A percentile compares a stretch with the other conserved stretches of the same genome.
Conservation (phyloP, 2,329 filamentous ascomycete species). For the Myrmaecium sp. region DNA sequence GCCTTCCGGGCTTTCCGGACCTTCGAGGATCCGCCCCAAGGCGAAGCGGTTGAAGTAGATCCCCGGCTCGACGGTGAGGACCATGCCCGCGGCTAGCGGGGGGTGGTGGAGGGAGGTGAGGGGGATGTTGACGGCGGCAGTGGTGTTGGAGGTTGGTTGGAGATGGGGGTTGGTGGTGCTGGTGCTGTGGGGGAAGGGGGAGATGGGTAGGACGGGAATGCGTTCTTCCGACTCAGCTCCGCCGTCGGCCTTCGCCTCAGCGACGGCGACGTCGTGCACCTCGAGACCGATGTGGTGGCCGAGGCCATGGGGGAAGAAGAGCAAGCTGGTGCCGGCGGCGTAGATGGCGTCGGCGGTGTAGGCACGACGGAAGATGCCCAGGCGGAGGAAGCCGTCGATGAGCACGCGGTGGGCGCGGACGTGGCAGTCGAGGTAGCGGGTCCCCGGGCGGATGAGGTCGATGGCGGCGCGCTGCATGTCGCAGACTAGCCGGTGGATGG, state of each 20-base stretch:
- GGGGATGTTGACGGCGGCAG: too few relatives aligned
- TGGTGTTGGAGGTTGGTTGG: too few relatives aligned
- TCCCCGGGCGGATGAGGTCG: slow-evolving; percentile 47
- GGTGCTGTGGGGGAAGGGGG: too few relatives aligned
- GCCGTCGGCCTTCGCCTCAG: too few relatives aligned
- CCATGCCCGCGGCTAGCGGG: slow-evolving; percentile 35
- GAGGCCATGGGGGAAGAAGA: slow-evolving; percentile 82
- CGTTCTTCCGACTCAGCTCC: too few relatives aligned
- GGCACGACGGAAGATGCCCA: slow-evolving; percentile 56
- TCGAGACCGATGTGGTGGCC: slow-evolving; percentile 89
- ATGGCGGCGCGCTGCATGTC: slow-evolving; percentile 70
- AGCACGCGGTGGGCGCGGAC: slow-evolving; percentile 56
- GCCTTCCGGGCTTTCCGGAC: slow-evolving; percentile 2
- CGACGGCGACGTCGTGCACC: slow-evolving; percentile 51
- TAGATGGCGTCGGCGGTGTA: slow-evolving; percentile 55
- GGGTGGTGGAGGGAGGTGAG: too few relatives aligned
- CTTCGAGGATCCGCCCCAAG: too few relatives aligned
- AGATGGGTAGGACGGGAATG: too few relatives aligned
- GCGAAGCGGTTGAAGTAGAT: slow-evolving; percentile 15
- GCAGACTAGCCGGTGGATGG: slow-evolving; percentile 62
- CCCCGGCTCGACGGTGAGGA: slow-evolving; percentile 39
- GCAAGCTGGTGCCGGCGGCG: slow-evolving; percentile 60
- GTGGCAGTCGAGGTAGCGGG: slow-evolving; percentile 56
- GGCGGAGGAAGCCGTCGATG: slow-evolving; percentile 47
- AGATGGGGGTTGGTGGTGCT: too few relatives aligned